Conservation (phyloP, 352 stramenopile genomes). For the Phytophthora palmivora region DNA sequence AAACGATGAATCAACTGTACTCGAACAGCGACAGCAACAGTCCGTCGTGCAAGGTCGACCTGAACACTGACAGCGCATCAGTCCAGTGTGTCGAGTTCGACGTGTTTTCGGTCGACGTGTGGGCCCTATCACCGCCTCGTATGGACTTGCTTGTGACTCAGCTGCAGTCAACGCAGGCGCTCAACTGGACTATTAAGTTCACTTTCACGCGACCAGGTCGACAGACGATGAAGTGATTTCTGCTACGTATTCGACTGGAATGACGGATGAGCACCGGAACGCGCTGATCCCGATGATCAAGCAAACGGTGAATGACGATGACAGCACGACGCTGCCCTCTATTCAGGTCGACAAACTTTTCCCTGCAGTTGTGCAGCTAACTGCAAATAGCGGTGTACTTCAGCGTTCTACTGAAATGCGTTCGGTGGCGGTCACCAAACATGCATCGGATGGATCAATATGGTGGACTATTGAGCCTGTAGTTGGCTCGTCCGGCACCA, state of each 20-base stretch:
- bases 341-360: conserved; percentile 66
- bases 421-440: conserved; percentile 66
- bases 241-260: conserved; percentile 49
- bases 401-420: conserved; percentile 61
- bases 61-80: conserved; percentile 73
- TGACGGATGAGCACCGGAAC: conserved; percentile 70
- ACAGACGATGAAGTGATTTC: conserved; percentile 66
- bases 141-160: conserved; percentile 74
- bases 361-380: conserved; percentile 77
- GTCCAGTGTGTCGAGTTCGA: conserved; percentile 85
- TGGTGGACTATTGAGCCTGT: conserved; percentile 79
- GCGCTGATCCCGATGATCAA: conserved; percentile 82
- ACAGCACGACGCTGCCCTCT: conserved; percentile 34
- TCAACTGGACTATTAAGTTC: conserved; percentile 82
- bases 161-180: conserved; percentile 66
- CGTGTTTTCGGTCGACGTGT: conserved; percentile 78
- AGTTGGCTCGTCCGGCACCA: conserved; percentile 25
- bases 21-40: conserved; percentile 80
- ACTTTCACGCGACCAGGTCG: conserved; percentile 74
- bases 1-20: conserved; percentile 82
- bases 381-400: conserved; percentile 64
- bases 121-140: conserved; percentile 74
- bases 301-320: conserved; percentile 46
- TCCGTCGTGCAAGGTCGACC: conserved; percentile 60
- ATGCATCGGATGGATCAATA: conserved; percentile 53